A percentile compares a stretch with the other conserved stretches of the same genome.
Evolutionary conservation across 2,329 filamentous ascomycete species (phyloP).

Genomic region (Elsinoe arachidis): DNA sequence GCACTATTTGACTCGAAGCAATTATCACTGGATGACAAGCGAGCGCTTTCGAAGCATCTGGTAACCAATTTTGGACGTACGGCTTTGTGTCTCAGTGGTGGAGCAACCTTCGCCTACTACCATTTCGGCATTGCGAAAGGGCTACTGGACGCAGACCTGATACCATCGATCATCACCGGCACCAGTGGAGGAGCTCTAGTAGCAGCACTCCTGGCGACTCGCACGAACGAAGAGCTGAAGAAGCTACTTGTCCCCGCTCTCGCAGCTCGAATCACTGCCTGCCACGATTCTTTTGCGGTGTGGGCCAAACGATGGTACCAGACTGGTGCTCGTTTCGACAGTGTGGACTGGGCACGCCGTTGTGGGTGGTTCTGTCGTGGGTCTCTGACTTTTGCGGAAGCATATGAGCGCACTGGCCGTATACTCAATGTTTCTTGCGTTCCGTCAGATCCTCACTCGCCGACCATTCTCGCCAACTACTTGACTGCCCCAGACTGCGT

Average conservation of each 20-base stretch:
- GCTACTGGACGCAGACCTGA: constrained; percentile 70
- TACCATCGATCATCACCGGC: constrained; percentile 92
- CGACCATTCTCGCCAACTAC: constrained; percentile 87
- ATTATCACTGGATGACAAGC: constrained; percentile 64
- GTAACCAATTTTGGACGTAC: constrained; percentile 88
- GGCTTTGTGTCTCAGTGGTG: constrained; percentile 84
- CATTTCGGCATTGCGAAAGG: constrained; percentile 91
- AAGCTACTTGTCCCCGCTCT: constrained; percentile 76
- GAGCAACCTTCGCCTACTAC: constrained; percentile 92
- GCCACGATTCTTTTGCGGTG: constrained; percentile 63
- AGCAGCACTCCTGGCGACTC: constrained; percentile 75
- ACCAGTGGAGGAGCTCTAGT: constrained; percentile 91
- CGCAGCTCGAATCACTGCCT: constrained; percentile 76
- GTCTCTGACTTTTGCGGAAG: constrained; percentile 88
- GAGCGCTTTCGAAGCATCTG: constrained; percentile 74
- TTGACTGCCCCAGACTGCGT: constrained; percentile 93
- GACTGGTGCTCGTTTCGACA: constrained; percentile 90
- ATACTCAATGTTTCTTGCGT: constrained; percentile 95
- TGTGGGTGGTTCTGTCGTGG: constrained; percentile 86
- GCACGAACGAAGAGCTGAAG: constrained; percentile 86
- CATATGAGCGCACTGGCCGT: constrained; percentile 84
- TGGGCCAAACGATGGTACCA: constrained; percentile 84
- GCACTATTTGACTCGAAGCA: constrained; percentile 61
- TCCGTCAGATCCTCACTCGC: constrained; percentile 89
- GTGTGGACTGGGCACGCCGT: constrained; percentile 77